phyloP scores from a whole-genome alignment of 257 asterid genomes.

The Vinca minor region DNA sequence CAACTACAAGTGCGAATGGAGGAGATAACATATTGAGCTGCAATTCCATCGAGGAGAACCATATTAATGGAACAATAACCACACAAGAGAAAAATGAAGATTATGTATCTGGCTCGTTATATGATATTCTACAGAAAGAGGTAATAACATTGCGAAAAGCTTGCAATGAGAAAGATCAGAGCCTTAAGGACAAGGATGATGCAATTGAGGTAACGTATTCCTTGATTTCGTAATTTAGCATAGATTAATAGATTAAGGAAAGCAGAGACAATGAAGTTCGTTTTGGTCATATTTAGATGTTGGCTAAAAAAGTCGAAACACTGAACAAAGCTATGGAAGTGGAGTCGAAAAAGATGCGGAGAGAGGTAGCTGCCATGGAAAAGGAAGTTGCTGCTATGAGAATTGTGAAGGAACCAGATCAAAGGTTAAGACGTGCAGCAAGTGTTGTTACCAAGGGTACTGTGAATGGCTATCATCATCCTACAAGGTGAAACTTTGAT shows the following conservation, averaged over 20 bases:
- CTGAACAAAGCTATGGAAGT: constrained; percentile 80
- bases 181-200: constrained; percentile 74
- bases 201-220: constrained; percentile 91
- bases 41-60: constrained; percentile 25
- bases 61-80: constrained; percentile 29
- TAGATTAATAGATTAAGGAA: no score
- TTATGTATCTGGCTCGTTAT: constrained; percentile 62
- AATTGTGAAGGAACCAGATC: constrained; percentile 64
- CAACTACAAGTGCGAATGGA: constrained; percentile 18
- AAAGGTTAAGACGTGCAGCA: constrained; percentile 34
- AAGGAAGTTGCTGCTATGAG: constrained; percentile 70
- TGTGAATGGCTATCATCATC: constrained; percentile 39
- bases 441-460: constrained; percentile 44
- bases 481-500: constrained; percentile 33
- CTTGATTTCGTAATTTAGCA: no score
- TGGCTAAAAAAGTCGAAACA: constrained; percentile 77
- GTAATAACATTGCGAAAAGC: constrained; percentile 62
- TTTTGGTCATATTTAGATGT: constrained; percentile 43
- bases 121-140: constrained; percentile 91
- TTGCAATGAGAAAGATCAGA: constrained; percentile 72
- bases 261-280: neutral
- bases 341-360: constrained; percentile 77
- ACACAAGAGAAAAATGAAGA: constrained; percentile 49
- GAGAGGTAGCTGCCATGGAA: constrained; percentile 80
- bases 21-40: constrained; percentile 25